These are phyloP conservation scores for Stagonosporopsis chrysanthemi DNA, from an alignment of 2,329 filamentous ascomycete species.

Conservation along the genomic window DNA sequence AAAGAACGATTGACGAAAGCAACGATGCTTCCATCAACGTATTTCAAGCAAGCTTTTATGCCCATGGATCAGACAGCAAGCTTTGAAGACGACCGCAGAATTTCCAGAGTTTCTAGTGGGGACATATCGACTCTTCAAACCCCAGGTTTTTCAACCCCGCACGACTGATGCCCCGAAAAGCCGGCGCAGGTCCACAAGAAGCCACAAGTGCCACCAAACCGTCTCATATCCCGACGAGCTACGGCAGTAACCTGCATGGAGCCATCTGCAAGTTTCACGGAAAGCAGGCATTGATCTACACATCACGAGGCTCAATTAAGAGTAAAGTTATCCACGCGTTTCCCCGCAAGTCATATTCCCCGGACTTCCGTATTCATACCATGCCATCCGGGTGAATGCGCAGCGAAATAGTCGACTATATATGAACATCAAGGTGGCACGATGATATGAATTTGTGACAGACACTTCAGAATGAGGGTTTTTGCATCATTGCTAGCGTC, in stretches of 20 bases:
- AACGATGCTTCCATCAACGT: background rate
- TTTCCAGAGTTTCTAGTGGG: background rate
- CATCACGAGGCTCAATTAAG: background rate
- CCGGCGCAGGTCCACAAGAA: slow-evolving; percentile 21
- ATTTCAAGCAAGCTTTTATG: background rate
- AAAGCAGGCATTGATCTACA: slow-evolving; percentile 1
- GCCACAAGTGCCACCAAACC: slow-evolving; percentile 8
- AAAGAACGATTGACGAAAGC: background rate
- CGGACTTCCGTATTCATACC: background rate
- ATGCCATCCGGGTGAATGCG: slow-evolving; percentile 10
- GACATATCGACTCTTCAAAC: background rate
- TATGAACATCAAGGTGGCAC: background rate
- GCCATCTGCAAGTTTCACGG: background rate
- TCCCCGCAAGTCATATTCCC: slow-evolving; percentile 3
- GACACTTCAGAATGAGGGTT: slow-evolving; percentile 25
- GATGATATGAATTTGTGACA: background rate
- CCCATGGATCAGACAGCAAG: background rate
- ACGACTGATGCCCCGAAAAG: slow-evolving; percentile 23
- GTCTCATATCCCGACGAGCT: background rate
- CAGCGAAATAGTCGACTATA: slow-evolving; percentile 12
- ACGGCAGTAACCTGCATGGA: background rate
- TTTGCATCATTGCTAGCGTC: slow-evolving; percentile 17
- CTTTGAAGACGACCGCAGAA: background rate
- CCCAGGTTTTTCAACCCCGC: slow-evolving; percentile 25
- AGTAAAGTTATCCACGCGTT: slow-evolving; percentile 2